These are phyloP conservation scores for Sphagnum contortum DNA, from an alignment of 225 moss, liverwort and hornwort species.

Conservation along the genomic window DNA sequence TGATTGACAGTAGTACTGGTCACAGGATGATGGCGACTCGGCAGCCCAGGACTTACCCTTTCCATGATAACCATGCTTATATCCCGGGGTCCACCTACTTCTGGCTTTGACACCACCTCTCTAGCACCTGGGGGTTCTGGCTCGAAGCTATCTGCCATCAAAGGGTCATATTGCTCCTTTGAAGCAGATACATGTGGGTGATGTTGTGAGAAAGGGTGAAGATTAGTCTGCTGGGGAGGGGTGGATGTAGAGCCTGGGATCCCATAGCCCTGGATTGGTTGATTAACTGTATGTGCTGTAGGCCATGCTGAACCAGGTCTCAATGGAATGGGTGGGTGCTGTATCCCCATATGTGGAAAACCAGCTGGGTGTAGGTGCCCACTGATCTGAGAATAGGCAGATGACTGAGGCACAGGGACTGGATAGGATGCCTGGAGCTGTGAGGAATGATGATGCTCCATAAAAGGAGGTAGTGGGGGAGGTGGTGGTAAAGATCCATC, in stretches of 20 bases:
- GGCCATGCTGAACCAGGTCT: slow-evolving; percentile 28
- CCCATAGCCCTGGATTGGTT: slow-evolving; percentile 21
- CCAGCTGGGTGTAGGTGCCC: slow-evolving; percentile 6
- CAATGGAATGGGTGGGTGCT: slow-evolving; percentile 20
- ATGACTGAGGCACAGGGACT: slow-evolving; percentile 17
- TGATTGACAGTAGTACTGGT: slow-evolving; percentile 44
- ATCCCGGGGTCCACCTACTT: slow-evolving; percentile 6
- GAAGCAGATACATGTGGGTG: not conserved
- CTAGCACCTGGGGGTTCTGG: slow-evolving; percentile 60
- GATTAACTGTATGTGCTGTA: slow-evolving; percentile 18
- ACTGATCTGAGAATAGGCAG: slow-evolving; percentile 14
- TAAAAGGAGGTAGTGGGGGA: slow-evolving; percentile 7
- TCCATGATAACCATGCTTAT: slow-evolving; percentile 68
- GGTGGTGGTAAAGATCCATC: slow-evolving; percentile 25
- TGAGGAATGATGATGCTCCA: slow-evolving; percentile 14
- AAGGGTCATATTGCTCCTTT: slow-evolving; percentile 42
- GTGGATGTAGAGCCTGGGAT: too few species aligned
- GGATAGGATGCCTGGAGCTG: slow-evolving; percentile 23
- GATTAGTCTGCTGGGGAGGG: too few species aligned
- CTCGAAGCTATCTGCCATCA: slow-evolving; percentile 43
- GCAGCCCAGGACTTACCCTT: slow-evolving; percentile 76
- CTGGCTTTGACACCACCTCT: not conserved
- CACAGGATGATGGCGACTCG: slow-evolving; percentile 34
- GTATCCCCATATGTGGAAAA: slow-evolving; percentile 6
- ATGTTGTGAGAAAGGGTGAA: too few species aligned